Conservation (phyloP, 2,329 filamentous ascomycete genomes). For the Colletotrichum falcatum region DNA sequence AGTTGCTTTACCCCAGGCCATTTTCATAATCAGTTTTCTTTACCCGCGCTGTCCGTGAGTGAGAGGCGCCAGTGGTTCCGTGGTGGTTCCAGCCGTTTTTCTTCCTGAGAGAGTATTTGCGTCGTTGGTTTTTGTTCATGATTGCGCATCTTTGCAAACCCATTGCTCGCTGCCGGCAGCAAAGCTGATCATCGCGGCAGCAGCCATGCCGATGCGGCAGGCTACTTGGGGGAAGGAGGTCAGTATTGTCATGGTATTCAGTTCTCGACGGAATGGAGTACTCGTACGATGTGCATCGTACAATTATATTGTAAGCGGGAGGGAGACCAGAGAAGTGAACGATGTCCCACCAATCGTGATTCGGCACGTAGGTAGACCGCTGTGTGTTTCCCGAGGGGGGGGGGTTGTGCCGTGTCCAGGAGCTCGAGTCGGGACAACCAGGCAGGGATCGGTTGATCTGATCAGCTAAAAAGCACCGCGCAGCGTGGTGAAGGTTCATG, state of each 20-base stretch:
- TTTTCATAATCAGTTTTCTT: slow-evolving; percentile 11
- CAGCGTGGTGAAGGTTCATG: not conserved
- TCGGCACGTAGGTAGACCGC: slow-evolving; percentile 3
- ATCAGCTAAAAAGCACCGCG: slow-evolving; percentile 2
- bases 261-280: not conserved
- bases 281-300: too few relatives aligned
- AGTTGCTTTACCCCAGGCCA: slow-evolving; percentile 18
- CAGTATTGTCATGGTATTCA: slow-evolving; percentile 19
- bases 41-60: slow-evolving; percentile 23
- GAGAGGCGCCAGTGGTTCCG: not conserved
- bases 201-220: not conserved
- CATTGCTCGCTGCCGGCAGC: not conserved
- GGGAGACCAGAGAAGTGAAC: not conserved
- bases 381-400: slow-evolving; percentile 15
- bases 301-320: not conserved
- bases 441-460: slow-evolving; percentile 25
- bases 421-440: slow-evolving; percentile 17
- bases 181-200: slow-evolving; percentile 4
- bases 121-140: not conserved
- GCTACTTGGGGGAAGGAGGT: not conserved
- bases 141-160: slow-evolving; percentile 16
- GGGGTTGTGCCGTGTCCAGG: slow-evolving; percentile 24
- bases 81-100: not conserved
- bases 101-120: slow-evolving; percentile 8
- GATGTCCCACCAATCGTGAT: not conserved